Evolutionary conservation across 148 eudicot genomes (phyloP).

Genomic region (Linanthus parryae): DNA sequence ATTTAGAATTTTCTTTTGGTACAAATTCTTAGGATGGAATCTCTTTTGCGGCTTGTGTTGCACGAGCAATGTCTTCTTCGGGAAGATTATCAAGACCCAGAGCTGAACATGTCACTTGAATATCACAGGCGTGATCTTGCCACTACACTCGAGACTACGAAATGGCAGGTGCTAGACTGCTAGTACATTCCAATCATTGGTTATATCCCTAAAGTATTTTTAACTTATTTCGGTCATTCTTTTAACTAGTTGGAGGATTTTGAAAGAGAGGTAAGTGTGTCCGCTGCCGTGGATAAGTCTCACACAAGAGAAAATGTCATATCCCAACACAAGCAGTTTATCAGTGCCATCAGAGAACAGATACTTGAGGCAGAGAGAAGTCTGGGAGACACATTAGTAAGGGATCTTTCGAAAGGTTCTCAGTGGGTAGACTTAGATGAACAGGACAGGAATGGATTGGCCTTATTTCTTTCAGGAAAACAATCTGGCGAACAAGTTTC

Average conservation of each 20-base stretch:
- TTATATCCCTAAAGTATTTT: neutral
- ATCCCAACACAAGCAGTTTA: conserved; percentile 28
- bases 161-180: conserved; percentile 43
- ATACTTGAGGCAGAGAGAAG: conserved; percentile 18
- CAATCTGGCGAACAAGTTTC: conserved; percentile 9
- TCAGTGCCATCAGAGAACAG: conserved; percentile 28
- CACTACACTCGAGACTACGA: conserved; percentile 30
- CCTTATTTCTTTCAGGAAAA: conserved; percentile 29
- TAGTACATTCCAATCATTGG: neutral
- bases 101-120: conserved; percentile 18
- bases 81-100: conserved; percentile 16
- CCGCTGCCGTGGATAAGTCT: conserved; percentile 24
- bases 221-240: conserved; percentile 3
- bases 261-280: conserved; percentile 28
- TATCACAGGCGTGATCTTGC: conserved; percentile 30
- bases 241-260: conserved; percentile 31
- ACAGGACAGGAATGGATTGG: conserved; percentile 28
- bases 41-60: conserved; percentile 21
- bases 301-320: conserved; percentile 20
- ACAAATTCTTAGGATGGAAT: conserved; percentile 27
- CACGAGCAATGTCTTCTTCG: conserved; percentile 31
- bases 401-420: conserved; percentile 8
- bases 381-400: conserved; percentile 15
- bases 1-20: too few species aligned
- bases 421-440: conserved; percentile 18